Percentiles rank a stretch among this genome's conserved stretches.
phyloP scores from a whole-genome alignment of 1,139 yeast species.

The Cylindricascospora bacillispora region DNA sequence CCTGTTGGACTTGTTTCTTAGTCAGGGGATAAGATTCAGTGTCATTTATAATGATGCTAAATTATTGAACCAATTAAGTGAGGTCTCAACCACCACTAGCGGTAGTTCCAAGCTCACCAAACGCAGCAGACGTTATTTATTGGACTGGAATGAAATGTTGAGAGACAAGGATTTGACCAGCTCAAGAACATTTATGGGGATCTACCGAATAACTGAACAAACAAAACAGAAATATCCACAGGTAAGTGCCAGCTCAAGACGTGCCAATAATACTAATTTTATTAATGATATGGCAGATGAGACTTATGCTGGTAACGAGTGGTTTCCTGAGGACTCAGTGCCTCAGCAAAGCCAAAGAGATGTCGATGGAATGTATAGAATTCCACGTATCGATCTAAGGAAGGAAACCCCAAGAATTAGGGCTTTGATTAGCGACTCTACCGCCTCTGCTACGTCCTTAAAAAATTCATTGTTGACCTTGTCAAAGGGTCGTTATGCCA shows the following conservation, averaged over 20 bases:
- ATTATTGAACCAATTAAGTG: constrained; percentile 48
- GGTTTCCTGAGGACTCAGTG: constrained; percentile 10
- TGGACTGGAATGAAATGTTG: constrained; percentile 17
- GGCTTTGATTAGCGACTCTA: constrained; percentile 59
- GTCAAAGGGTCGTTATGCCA: constrained; percentile 40
- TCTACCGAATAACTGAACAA: constrained; percentile 1
- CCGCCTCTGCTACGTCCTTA: constrained; percentile 62
- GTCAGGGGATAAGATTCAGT: constrained; percentile 45
- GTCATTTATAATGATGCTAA: constrained; percentile 57
- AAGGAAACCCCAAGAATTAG: constrained; percentile 68
- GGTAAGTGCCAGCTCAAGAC: not conserved
- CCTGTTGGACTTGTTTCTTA: constrained; percentile 59
- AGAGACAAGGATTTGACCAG: constrained; percentile 8
- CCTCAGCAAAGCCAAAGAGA: constrained; percentile 3
- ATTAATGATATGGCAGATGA: constrained; percentile 38
- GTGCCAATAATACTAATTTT: constrained; percentile 23
- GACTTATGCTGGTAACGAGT: constrained; percentile 12
- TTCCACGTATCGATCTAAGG: constrained; percentile 56
- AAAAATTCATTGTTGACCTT: constrained; percentile 51
- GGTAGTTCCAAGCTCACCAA: constrained; percentile 6
- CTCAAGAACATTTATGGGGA: constrained; percentile 3
- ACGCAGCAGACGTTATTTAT: constrained; percentile 11
- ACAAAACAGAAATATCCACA: constrained; percentile 1
- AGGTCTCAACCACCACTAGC: constrained; percentile 32
- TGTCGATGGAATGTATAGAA: constrained; percentile 37